Evolutionary conservation across 345 rosid species (phyloP).

Genomic region (Erucastrum elatum): DNA sequence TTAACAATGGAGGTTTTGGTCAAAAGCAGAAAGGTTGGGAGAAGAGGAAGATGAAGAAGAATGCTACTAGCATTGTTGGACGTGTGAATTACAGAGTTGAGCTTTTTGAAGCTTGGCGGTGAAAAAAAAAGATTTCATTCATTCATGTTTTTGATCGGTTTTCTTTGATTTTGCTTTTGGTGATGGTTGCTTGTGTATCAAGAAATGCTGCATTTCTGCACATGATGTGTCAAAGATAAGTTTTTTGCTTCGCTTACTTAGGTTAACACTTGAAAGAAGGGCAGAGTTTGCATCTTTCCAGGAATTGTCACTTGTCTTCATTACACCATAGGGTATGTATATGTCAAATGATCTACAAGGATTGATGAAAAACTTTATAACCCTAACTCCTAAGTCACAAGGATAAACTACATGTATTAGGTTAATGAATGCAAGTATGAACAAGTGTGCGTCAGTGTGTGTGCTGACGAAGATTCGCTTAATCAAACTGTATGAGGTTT

Average conservation of each 20-base stretch:
- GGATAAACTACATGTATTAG: no score
- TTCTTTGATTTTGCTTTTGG: constrained; percentile 13
- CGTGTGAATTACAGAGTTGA: constrained; percentile 64
- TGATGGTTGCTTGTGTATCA: constrained; percentile 29
- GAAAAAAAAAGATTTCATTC: constrained; percentile 8
- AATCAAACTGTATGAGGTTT: no score
- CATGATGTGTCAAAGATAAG: constrained; percentile 23
- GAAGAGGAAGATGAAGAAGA: constrained; percentile 31
- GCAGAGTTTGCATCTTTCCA: background rate
- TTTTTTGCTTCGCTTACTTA: background rate
- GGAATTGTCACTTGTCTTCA: background rate
- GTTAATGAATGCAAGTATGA: no score
- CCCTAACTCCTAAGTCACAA: no score
- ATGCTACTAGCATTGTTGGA: constrained; percentile 42
- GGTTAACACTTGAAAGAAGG: background rate
- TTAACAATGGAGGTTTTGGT: constrained; percentile 42
- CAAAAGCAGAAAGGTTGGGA: constrained; percentile 34
- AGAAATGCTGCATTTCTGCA: constrained; percentile 28
- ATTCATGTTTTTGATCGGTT: constrained; percentile 22
- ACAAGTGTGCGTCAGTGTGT: no score
- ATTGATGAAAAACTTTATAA: no score
- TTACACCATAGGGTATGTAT: no score
- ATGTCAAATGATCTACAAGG: no score
- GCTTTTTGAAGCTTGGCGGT: constrained; percentile 75
- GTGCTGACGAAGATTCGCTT: no score